Evolutionary conservation across 2,329 filamentous ascomycete species (phyloP), one percentile per base, ranked within the genome.

Genomic region (Fusarium avenaceum): DNA sequence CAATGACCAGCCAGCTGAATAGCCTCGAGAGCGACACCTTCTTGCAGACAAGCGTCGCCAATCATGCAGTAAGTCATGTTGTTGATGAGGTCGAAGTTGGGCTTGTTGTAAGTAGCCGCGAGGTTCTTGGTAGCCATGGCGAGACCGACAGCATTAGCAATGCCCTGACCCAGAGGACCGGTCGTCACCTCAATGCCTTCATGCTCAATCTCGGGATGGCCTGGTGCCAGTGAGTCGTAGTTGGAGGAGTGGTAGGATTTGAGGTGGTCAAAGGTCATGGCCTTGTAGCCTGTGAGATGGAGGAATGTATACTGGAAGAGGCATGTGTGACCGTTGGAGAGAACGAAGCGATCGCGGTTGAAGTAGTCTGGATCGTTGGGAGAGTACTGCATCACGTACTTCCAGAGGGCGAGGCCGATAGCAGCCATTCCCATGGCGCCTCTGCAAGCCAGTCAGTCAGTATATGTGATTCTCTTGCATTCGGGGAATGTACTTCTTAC

Each of bases 261-360:
- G 51, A 88, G 80, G 71, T 88, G 83, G 7, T 87, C 85, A 9
- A 87, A 73, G 0, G 85, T 87, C 86, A 86, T 86, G 60, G 76
- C 75, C 62, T 83, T 81, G 76, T 86, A 87, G 45, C 86, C 86
- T 2, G 78, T 78, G 11, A 88, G 79, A 61, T 88, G 83, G 10
- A 86, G 76, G 62, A 87, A 84, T 0, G 77, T 74, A 74, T 88
- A 87, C 58, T 86, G 83, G 63, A 86, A 87, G 22, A 87, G 77
- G 68, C 84, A 85, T 2, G 83, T 81, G 67, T 87, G 85, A n/a
- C 76, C 87, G 67, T 89, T 90, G 22, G 86, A 89, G 13, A 90
- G 80, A 8, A 90, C 84, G 69, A 90, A 89, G 22, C 87, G 83
- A 68, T 90, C 87, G 35, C 87, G 80, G 74, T 90, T 88, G 79